Conservation (phyloP, 169 alveolate genomes). For the Sarcocystis neurona region DNA sequence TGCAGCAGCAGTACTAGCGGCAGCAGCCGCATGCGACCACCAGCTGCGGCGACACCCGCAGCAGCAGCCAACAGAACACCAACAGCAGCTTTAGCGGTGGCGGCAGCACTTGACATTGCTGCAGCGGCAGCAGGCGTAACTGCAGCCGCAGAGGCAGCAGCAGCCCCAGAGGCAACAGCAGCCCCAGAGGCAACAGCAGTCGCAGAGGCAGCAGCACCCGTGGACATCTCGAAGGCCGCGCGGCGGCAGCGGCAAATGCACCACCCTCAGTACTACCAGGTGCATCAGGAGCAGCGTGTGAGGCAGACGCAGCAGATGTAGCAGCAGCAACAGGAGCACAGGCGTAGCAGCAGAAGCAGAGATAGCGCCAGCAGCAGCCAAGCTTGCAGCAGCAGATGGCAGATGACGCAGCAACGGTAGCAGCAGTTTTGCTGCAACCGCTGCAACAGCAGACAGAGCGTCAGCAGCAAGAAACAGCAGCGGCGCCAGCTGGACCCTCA, state of each 20-base stretch:
- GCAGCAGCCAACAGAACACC: not conserved
- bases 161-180: too few relatives aligned
- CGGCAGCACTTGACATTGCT: not conserved
- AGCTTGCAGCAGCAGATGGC: not conserved
- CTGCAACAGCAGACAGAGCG: constrained; percentile 9
- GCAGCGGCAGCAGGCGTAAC: constrained; percentile 9
- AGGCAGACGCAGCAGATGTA: not conserved
- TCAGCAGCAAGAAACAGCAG: not conserved
- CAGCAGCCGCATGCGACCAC: not conserved
- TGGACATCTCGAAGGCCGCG: not conserved
- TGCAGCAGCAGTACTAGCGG: not conserved
- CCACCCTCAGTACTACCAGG: not conserved
- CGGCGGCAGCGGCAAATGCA: not conserved
- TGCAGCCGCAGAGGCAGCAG: not conserved
- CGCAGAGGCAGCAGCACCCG: not conserved
- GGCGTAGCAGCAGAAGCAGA: too few relatives aligned
- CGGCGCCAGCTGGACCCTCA: not conserved
- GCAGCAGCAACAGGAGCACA: not conserved
- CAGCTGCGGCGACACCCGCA: not conserved
- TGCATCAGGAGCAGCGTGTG: not conserved
- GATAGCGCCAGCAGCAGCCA: not conserved
- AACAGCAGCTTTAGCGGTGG: not conserved
- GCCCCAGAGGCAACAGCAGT: too few relatives aligned
- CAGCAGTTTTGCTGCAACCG: constrained; percentile 38
- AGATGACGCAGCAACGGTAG: constrained; percentile 22